Conservation (phyloP, 345 rosid genomes). For the Streptanthus diversifolius region DNA sequence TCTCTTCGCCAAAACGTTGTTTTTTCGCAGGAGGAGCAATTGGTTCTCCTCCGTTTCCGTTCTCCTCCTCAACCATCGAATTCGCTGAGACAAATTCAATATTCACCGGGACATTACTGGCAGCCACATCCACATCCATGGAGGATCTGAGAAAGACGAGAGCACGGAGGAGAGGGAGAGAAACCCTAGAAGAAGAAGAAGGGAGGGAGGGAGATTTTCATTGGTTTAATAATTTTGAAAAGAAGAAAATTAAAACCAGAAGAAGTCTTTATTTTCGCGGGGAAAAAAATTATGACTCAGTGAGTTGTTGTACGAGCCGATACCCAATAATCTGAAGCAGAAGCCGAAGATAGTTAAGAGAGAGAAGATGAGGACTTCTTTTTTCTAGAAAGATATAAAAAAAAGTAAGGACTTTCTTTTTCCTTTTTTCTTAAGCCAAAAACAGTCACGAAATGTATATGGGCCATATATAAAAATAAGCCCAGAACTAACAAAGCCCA, state of each 20-base stretch:
- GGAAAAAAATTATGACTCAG: background rate
- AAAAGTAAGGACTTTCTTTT: background rate
- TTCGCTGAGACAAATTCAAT: background rate
- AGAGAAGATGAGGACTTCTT: background rate
- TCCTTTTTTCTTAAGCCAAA: no score
- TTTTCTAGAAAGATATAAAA: background rate
- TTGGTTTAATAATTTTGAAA: background rate
- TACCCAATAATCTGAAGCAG: slow-evolving; percentile 8
- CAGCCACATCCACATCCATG: slow-evolving; percentile 5
- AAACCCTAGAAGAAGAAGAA: slow-evolving; percentile 20
- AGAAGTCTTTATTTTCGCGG: slow-evolving; percentile 1
- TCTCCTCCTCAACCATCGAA: slow-evolving; percentile 13
- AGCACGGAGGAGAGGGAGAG: background rate
- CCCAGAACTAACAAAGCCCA: no score
- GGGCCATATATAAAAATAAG: no score
- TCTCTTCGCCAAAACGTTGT: slow-evolving; percentile 33
- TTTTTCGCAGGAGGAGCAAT: slow-evolving; percentile 36
- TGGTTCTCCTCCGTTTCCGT: slow-evolving; percentile 4
- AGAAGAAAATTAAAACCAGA: background rate
- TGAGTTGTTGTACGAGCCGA: background rate
- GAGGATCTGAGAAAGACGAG: background rate
- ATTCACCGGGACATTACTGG: background rate
- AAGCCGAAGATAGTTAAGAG: background rate
- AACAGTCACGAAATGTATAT: no score
- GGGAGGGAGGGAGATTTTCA: background rate